These are phyloP conservation scores for Globisporangium irregulare DNA, from an alignment of 352 stramenopile genomes.

Conservation along the genomic window DNA sequence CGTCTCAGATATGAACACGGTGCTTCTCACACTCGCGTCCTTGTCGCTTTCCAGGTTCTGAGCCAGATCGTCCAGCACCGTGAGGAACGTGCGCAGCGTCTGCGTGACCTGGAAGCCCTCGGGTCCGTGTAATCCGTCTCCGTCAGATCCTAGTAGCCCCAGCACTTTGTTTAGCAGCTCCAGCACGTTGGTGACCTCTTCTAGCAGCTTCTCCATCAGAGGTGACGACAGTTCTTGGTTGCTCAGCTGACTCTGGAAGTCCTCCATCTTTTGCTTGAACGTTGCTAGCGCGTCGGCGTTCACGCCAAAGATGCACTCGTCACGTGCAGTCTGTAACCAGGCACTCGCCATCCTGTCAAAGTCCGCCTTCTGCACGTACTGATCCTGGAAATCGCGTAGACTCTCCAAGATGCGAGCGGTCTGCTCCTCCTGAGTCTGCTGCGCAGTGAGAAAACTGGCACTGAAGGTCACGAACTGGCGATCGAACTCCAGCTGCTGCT, in stretches of 20 bases:
- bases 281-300: constrained; percentile 26
- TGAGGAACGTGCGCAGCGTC: constrained; percentile 34
- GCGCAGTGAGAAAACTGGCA: constrained; percentile 21
- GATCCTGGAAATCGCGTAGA: constrained; percentile 20
- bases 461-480: constrained; percentile 22
- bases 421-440: constrained; percentile 33
- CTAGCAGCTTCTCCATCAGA: constrained; percentile 25
- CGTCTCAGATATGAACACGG: constrained; percentile 32
- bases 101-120: constrained; percentile 36
- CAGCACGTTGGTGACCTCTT: constrained; percentile 29
- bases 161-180: constrained; percentile 29
- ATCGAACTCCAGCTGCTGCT: constrained; percentile 29
- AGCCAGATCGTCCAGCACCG: constrained; percentile 33
- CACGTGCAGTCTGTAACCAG: constrained; percentile 46
- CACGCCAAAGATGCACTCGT: constrained; percentile 57
- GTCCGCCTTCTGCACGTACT: constrained; percentile 25
- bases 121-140: constrained; percentile 12
- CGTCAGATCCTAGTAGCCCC: constrained; percentile 15
- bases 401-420: constrained; percentile 15
- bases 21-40: constrained; percentile 14
- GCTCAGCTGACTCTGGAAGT: constrained; percentile 30
- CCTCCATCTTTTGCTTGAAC: constrained; percentile 32
- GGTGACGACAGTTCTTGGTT: constrained; percentile 28
- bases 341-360: constrained; percentile 24
- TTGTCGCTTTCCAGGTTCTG: constrained; percentile 24